Evolutionary conservation across 805 yeast species (phyloP).

Genomic region (baker's yeast (Saccharomyces cerevisiae)): DNA sequence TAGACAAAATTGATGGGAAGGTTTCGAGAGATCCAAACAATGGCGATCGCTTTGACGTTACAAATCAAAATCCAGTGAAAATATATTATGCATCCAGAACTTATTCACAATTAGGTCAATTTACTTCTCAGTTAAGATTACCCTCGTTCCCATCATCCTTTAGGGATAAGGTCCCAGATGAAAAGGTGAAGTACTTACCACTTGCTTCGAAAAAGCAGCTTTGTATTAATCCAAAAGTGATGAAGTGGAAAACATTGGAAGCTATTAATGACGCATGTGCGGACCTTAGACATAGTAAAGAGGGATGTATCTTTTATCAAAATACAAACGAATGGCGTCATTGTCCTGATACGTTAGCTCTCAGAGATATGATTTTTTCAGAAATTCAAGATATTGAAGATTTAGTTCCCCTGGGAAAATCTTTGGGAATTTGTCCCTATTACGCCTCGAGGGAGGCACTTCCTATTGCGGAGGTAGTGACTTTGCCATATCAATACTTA

Average conservation of each 20-base stretch:
- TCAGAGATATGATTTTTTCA: constrained; percentile 49
- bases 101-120: constrained; percentile 80
- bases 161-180: constrained; percentile 31
- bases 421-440: constrained; percentile 66
- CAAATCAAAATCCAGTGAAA: constrained; percentile 34
- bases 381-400: constrained; percentile 75
- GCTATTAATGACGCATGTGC: constrained; percentile 74
- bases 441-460: constrained; percentile 57
- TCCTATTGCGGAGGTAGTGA: constrained; percentile 60
- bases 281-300: constrained; percentile 48
- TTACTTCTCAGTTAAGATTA: constrained; percentile 59
- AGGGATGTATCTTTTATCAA: constrained; percentile 20
- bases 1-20: constrained; percentile 35
- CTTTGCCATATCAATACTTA: constrained; percentile 79
- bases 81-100: constrained; percentile 78
- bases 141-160: constrained; percentile 60
- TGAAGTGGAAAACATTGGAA: constrained; percentile 38
- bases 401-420: constrained; percentile 49
- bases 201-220: constrained; percentile 79
- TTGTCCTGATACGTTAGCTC: constrained; percentile 32
- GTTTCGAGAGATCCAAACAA: constrained; percentile 12
- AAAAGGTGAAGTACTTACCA: constrained; percentile 59
- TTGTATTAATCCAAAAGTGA: constrained; percentile 64
- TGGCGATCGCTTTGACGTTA: constrained; percentile 11
- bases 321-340: constrained; percentile 37